These are phyloP conservation scores for Penicillium longicatenatum DNA, from an alignment of 495 filamentous ascomycete genomes.

Conservation along the genomic window DNA sequence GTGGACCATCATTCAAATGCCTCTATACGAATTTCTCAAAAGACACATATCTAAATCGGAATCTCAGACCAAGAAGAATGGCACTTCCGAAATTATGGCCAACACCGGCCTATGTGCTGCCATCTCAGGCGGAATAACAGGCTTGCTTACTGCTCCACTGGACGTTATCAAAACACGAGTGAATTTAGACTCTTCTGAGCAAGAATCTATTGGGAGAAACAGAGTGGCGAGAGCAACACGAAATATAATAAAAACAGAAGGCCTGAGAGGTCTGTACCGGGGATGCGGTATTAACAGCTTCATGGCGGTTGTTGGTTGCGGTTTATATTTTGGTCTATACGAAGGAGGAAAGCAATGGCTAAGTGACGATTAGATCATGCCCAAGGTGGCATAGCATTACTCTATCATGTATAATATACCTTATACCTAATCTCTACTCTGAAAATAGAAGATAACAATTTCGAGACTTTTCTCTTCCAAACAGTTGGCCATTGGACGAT, in stretches of 20 bases:
- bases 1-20: slow-evolving; percentile 4
- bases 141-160: neutral
- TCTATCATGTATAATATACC: neutral
- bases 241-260: neutral
- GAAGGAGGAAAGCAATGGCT: slow-evolving; percentile 1
- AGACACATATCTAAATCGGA: neutral
- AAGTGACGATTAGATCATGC: neutral
- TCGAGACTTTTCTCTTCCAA: too few relatives aligned
- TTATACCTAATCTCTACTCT: neutral
- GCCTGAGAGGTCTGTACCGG: neutral
- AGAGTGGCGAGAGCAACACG: neutral
- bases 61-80: neutral
- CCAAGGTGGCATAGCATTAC: neutral
- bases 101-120: neutral
- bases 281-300: neutral
- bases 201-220: neutral
- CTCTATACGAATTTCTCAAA: slow-evolving; percentile 1
- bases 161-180: slow-evolving; percentile 4
- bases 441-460: neutral
- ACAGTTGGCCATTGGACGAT: too few relatives aligned
- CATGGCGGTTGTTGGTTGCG: neutral
- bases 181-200: neutral
- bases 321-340: slow-evolving; percentile 1
- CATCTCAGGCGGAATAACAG: neutral
- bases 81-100: neutral